Percentiles rank a stretch among this genome's conserved stretches.
Conservation (phyloP, 441 rosid species). For the California macrophylla region DNA sequence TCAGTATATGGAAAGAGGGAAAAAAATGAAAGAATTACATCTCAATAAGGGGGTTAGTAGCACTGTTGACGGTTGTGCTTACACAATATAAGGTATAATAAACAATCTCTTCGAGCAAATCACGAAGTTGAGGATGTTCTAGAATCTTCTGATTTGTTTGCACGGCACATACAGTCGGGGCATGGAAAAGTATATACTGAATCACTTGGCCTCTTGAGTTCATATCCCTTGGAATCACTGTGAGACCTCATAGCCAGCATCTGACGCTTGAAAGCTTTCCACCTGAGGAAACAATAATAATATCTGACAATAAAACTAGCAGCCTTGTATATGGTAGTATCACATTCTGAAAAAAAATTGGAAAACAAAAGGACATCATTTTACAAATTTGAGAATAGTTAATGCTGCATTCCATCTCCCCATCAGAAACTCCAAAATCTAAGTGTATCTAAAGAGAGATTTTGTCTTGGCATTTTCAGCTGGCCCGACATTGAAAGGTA, state of each 20-base stretch:
- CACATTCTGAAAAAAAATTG: too few species aligned
- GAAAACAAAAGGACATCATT: too few species aligned
- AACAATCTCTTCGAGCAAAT: conserved; percentile 10
- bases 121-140: conserved; percentile 36
- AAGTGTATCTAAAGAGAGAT: too few species aligned
- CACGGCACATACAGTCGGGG: conserved; percentile 93
- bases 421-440: too few species aligned
- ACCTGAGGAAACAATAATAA: conserved; percentile 33
- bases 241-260: conserved; percentile 86
- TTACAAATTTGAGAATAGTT: too few species aligned
- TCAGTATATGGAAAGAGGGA: conserved; percentile 19
- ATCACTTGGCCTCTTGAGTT: conserved; percentile 77
- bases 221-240: conserved; percentile 90
- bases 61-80: conserved; percentile 26
- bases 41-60: conserved; percentile 24
- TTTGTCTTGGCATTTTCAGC: too few species aligned
- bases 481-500: too few species aligned
- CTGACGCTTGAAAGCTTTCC: conserved; percentile 89
- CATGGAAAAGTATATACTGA: conserved; percentile 86
- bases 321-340: neutral
- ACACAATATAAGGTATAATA: conserved; percentile 18
- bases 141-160: conserved; percentile 51
- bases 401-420: too few species aligned
- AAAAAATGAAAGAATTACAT: conserved; percentile 55
- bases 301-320: neutral